Evolutionary conservation across 2,329 filamentous ascomycete species (phyloP).

Genomic region (Alternaria panax): DNA sequence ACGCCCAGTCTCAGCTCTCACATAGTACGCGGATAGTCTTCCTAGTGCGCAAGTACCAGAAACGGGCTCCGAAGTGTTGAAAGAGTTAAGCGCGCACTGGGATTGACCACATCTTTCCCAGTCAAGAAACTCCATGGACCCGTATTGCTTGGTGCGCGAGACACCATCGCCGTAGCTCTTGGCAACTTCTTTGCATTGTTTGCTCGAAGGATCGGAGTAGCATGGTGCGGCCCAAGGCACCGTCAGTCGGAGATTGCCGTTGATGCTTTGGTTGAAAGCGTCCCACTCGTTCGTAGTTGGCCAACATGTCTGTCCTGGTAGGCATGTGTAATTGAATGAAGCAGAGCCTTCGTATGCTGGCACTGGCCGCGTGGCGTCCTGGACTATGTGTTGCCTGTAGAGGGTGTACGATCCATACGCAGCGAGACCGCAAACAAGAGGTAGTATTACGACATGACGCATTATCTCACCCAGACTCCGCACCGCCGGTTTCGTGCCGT

Average conservation of each 20-base stretch:
- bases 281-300: conserved; percentile 41
- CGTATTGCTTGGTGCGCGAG: conserved; percentile 41
- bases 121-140: conserved; percentile 47
- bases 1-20: conserved; percentile 34
- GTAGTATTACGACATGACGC: conserved; percentile 5
- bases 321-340: conserved; percentile 41
- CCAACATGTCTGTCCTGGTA: conserved; percentile 50
- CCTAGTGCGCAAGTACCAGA: conserved; percentile 43
- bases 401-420: conserved; percentile 11
- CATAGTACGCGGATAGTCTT: conserved; percentile 43
- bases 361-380: neutral
- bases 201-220: conserved; percentile 28
- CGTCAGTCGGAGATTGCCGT: conserved; percentile 38
- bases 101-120: conserved; percentile 44
- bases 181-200: conserved; percentile 31
- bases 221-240: conserved; percentile 45
- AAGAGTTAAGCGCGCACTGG: conserved; percentile 41
- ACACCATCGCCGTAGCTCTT: conserved; percentile 35
- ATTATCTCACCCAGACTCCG: neutral
- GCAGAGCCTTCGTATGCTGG: neutral
- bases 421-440: conserved; percentile 14
- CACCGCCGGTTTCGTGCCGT: neutral
- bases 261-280: conserved; percentile 43
- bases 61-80: conserved; percentile 32
- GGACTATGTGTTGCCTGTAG: neutral